Evolutionary conservation across 768 basidiomycete genomes (phyloP).

Genomic region (Leucocoprinus leucothites): DNA sequence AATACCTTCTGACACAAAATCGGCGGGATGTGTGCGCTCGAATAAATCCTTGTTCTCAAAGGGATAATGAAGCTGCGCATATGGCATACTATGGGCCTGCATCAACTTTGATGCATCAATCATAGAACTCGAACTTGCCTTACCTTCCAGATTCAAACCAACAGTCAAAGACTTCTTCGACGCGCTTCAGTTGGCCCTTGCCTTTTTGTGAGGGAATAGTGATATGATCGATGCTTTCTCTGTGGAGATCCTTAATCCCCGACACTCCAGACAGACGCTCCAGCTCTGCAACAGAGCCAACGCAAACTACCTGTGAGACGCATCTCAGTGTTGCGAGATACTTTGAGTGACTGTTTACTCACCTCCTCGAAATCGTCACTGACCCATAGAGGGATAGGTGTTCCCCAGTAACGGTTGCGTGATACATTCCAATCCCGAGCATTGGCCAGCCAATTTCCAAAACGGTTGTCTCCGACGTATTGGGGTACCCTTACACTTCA

Average conservation of each 20-base stretch:
- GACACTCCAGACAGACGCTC: slow-evolving; percentile 80
- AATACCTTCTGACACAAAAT: slow-evolving; percentile 97
- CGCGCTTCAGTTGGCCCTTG: slow-evolving; percentile 79
- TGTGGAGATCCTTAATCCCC: slow-evolving; percentile 86
- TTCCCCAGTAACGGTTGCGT: slow-evolving; percentile 99
- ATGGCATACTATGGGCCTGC: slow-evolving; percentile 84
- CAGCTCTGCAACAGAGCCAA: slow-evolving; percentile 87
- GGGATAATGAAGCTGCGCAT: slow-evolving; percentile 95
- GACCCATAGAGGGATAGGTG: slow-evolving; percentile 94
- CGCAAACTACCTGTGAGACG: slow-evolving; percentile 61
- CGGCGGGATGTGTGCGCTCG: slow-evolving; percentile 84
- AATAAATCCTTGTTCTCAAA: slow-evolving; percentile 95
- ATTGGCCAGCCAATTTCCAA: slow-evolving; percentile 96
- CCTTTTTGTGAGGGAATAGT: slow-evolving; percentile 91
- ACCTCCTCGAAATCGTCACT: slow-evolving; percentile 93
- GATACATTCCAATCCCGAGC: slow-evolving; percentile 99
- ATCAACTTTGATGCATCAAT: neutral
- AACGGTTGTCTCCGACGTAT: slow-evolving; percentile 84
- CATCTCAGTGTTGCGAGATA: neutral
- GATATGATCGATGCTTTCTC: slow-evolving; percentile 94
- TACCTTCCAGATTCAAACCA: slow-evolving; percentile 99
- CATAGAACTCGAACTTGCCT: slow-evolving; percentile 15
- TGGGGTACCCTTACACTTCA: slow-evolving; percentile 78
- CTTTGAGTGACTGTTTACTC: neutral
- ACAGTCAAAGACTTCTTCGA: slow-evolving; percentile 99